phyloP scores from a whole-genome alignment of 2,329 filamentous ascomycete species.

The Pseudogymnoascus sp. region DNA sequence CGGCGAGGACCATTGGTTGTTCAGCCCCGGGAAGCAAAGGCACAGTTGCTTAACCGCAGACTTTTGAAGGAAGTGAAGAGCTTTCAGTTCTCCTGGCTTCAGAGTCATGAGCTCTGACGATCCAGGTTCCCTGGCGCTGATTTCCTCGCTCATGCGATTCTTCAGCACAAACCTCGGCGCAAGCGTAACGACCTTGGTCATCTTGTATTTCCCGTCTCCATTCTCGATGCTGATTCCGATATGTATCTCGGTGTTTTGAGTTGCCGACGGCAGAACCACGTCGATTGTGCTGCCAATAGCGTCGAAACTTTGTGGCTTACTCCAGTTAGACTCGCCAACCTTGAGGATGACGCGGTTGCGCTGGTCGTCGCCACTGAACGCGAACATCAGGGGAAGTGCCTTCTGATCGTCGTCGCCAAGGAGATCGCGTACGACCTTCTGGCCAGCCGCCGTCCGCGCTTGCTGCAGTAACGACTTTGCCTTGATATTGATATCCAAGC shows the following conservation, averaged over 20 bases:
- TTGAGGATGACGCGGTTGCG: constrained; percentile 85
- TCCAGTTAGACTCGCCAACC: constrained; percentile 87
- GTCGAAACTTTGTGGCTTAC: constrained; percentile 95
- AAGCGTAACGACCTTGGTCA: constrained; percentile 91
- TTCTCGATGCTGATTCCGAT: constrained; percentile 81
- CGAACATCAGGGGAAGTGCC: constrained; percentile 91
- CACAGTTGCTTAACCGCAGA: constrained; percentile 79
- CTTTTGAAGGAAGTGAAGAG: constrained; percentile 83
- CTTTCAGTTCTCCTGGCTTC: constrained; percentile 68
- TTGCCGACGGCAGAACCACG: constrained; percentile 68
- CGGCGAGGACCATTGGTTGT: constrained; percentile 95
- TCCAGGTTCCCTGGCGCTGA: constrained; percentile 84
- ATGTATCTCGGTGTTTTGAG: constrained; percentile 71
- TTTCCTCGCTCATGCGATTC: constrained; percentile 82
- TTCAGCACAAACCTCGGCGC: constrained; percentile 89
- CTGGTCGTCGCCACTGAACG: constrained; percentile 78
- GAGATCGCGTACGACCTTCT: constrained; percentile 48
- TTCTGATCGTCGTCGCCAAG: constrained; percentile 47
- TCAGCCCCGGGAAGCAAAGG: constrained; percentile 84
- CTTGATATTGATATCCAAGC: constrained; percentile 76
- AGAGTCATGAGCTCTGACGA: constrained; percentile 78
- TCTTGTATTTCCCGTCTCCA: constrained; percentile 93
- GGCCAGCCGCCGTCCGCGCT: constrained; percentile 74
- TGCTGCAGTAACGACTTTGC: constrained; percentile 84
- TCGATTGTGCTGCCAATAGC: constrained; percentile 91